Conservation (phyloP, 768 basidiomycete species). For the Lanmaoa pseudosensibilis region DNA sequence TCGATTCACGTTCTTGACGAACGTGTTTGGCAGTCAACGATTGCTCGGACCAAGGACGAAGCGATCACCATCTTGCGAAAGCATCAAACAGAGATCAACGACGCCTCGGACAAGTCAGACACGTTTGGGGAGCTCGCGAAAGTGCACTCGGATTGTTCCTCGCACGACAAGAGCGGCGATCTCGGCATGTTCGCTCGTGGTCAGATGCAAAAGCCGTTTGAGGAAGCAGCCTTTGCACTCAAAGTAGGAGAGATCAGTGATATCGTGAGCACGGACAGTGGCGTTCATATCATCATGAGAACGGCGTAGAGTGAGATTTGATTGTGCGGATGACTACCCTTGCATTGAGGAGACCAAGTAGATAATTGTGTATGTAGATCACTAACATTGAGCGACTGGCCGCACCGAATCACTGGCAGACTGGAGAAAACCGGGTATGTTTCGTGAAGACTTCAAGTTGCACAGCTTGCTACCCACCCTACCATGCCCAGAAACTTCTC, state of each 20-base stretch:
- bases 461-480: background rate
- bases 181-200: conserved; percentile 82
- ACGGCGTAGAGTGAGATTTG: conserved; percentile 51
- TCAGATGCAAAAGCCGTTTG: conserved; percentile 98
- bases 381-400: background rate
- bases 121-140: conserved; percentile 78
- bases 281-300: conserved; percentile 90
- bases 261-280: conserved; percentile 86
- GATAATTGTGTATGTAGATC: conserved; percentile 2
- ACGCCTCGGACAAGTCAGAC: conserved; percentile 39
- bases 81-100: conserved; percentile 62
- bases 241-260: conserved; percentile 76
- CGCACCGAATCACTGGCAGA: too few relatives aligned
- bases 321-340: conserved; percentile 22
- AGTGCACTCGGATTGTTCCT: conserved; percentile 86
- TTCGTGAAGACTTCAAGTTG: too few relatives aligned
- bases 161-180: conserved; percentile 79
- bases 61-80: conserved; percentile 76
- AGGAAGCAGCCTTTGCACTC: conserved; percentile 79
- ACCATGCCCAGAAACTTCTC: background rate
- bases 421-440: too few relatives aligned
- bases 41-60: conserved; percentile 86
- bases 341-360: background rate
- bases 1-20: background rate
- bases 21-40: conserved; percentile 51